A percentile compares a stretch with the other conserved stretches of the same genome.
Evolutionary conservation across 345 rosid species (phyloP).

Genomic region (Cardamine chenopodiifolia): DNA sequence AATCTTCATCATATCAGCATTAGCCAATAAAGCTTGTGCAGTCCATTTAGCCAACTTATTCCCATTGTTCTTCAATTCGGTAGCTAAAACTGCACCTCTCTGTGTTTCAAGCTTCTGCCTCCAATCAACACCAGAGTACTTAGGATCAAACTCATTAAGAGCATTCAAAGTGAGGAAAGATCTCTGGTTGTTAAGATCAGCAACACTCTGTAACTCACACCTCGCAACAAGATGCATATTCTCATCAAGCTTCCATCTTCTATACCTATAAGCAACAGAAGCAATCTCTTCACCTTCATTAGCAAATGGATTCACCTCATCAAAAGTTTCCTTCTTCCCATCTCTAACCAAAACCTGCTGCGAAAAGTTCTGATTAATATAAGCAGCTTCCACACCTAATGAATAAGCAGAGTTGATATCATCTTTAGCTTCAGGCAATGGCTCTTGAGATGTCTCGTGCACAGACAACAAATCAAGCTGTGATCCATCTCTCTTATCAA

Average conservation of each 20-base stretch:
- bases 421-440: conserved; percentile 47
- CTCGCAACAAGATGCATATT: conserved; percentile 77
- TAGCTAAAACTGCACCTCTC: conserved; percentile 95
- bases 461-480: conserved; percentile 89
- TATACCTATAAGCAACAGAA: conserved; percentile 89
- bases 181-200: conserved; percentile 75
- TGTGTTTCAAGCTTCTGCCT: conserved; percentile 98
- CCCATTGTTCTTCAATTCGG: conserved; percentile 93
- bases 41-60: conserved; percentile 98
- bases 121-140: conserved; percentile 96
- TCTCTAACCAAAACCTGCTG: conserved; percentile 84
- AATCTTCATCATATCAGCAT: conserved; percentile 95
- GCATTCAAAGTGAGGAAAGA: conserved; percentile 86
- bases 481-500: conserved; percentile 89
- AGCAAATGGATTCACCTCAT: conserved; percentile 89
- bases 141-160: conserved; percentile 92
- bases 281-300: conserved; percentile 95
- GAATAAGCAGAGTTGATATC: conserved; percentile 47
- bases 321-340: conserved; percentile 79
- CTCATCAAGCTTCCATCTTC: conserved; percentile 94
- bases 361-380: conserved; percentile 47
- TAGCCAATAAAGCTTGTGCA: conserved; percentile 85
- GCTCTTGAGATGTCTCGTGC: conserved; percentile 93
- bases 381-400: conserved; percentile 79
- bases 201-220: conserved; percentile 92